A percentile compares a stretch with the other conserved stretches of the same genome.
Conservation (phyloP, 129 eudicot species). For the Lactuca saligna region DNA sequence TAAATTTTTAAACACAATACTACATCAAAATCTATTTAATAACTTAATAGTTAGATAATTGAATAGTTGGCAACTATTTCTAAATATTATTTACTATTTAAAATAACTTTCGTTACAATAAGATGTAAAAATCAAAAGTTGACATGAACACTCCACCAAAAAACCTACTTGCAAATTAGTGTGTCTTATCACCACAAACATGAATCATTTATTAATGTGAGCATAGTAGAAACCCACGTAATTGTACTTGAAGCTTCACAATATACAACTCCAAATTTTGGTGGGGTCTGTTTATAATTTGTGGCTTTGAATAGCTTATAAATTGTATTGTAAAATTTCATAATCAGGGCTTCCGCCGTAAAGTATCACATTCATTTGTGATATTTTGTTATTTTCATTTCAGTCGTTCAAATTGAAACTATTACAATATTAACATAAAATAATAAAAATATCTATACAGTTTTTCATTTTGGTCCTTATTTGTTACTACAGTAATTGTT, state of each 20-base stretch:
- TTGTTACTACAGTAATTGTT: too few relatives aligned
- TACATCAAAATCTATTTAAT: too few relatives aligned
- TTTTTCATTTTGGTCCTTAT: too few relatives aligned
- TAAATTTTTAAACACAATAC: too few relatives aligned
- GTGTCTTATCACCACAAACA: slow-evolving; percentile 12
- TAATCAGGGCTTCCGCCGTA: neutral
- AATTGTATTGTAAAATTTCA: neutral
- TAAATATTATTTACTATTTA: too few relatives aligned
- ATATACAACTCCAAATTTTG: slow-evolving; percentile 12
- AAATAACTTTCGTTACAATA: too few relatives aligned
- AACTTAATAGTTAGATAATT: too few relatives aligned
- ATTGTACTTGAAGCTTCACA: slow-evolving; percentile 21
- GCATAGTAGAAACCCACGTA: slow-evolving; percentile 24
- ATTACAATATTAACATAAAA: neutral
- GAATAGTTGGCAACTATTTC: too few relatives aligned
- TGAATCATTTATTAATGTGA: slow-evolving; percentile 14
- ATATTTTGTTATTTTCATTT: neutral
- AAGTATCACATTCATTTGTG: slow-evolving; percentile 3
- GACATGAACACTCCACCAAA: slow-evolving; percentile 8
- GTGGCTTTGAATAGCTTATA: slow-evolving; percentile 9
- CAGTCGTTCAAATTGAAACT: neutral
- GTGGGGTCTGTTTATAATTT: slow-evolving; percentile 12
- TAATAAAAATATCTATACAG: too few relatives aligned
- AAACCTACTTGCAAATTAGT: slow-evolving; percentile 10
- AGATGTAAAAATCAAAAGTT: too few relatives aligned